Conservation (phyloP, 495 filamentous ascomycete genomes). For the Hypoxylon cercidicola region DNA sequence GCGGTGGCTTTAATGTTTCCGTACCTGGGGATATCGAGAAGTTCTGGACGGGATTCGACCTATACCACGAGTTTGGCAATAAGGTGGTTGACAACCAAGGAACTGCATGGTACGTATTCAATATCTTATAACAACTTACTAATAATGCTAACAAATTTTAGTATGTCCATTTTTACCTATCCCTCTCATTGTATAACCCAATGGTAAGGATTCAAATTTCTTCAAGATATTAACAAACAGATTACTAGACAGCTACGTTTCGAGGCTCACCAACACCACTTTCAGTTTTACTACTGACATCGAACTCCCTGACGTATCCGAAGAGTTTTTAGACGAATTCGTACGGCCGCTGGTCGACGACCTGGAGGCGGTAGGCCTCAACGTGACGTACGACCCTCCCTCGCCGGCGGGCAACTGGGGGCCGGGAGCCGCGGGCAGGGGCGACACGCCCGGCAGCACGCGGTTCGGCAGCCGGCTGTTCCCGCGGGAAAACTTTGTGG, state of each 20-base stretch:
- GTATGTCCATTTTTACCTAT: slow-evolving; percentile 19
- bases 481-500: slow-evolving; percentile 56
- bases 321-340: slow-evolving; percentile 48
- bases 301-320: slow-evolving; percentile 45
- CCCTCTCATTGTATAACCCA: background rate
- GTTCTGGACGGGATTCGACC: slow-evolving; percentile 44
- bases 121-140: background rate
- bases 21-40: slow-evolving; percentile 12
- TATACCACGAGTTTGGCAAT: slow-evolving; percentile 43
- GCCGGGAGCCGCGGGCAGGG: slow-evolving; percentile 18
- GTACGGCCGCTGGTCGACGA: slow-evolving; percentile 58
- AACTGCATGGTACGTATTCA: slow-evolving; percentile 40
- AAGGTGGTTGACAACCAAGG: slow-evolving; percentile 41
- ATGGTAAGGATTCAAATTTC: background rate
- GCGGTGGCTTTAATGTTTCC: slow-evolving; percentile 53
- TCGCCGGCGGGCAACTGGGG: slow-evolving; percentile 39
- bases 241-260: slow-evolving; percentile 36
- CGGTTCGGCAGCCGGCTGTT: slow-evolving; percentile 62
- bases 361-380: slow-evolving; percentile 44
- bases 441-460: slow-evolving; percentile 37
- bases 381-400: slow-evolving; percentile 33
- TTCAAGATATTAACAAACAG: slow-evolving; percentile 3
- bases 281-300: slow-evolving; percentile 42
- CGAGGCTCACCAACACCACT: slow-evolving; percentile 33
- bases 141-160: slow-evolving; percentile 16